Evolutionary conservation across 129 eudicot species (phyloP), one percentile per base, ranked within the genome.

Genomic region (Helianthus tuberosus): DNA sequence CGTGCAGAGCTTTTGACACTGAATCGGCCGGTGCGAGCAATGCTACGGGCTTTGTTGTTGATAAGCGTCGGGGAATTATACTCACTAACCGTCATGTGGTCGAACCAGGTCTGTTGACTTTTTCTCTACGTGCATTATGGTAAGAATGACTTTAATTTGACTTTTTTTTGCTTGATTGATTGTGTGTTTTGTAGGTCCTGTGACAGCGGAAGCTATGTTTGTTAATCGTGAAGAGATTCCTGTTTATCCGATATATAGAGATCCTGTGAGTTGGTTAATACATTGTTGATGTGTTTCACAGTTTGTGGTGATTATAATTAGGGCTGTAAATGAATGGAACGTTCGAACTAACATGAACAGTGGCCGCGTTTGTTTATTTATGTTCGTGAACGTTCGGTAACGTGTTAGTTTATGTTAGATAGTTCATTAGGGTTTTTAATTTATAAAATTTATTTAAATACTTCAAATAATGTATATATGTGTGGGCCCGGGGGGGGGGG

Each of bases 151-250:
- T 27, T 27, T 27, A 27, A 27, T 20, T 20, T 20, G 23, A 20
- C 23, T 20, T 20, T 27, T 25, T 1, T 1, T 27, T 27, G 32
- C 0, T 27, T 27, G 23, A 20, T 20, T 20, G 23, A 20, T 20
- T 20, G 3, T 27, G 3, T 27, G 2, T 27, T 29, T 53, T 82
- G 46, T 68, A 93, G 98, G 98, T 5, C 98, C 98, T 11, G 97
- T 93, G 17, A 96, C 90, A 61, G 96, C 98, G 16, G 98, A 93
- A 80, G 98, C 98, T 65, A 90, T 80, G 96, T 93, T 93, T 82
- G 94, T 93, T 20, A 93, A 93, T 68, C 92, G 98, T 29, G 98
- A 93, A 75, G 98, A 93, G 78, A 75, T 88, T 72, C 96, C 98
- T 1, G 87, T 93, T 11, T 93, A 82, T 85, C 98, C 98, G 0